Evolutionary conservation across 306 rosid species (phyloP).

Genomic region (Phaseolus lunatus): DNA sequence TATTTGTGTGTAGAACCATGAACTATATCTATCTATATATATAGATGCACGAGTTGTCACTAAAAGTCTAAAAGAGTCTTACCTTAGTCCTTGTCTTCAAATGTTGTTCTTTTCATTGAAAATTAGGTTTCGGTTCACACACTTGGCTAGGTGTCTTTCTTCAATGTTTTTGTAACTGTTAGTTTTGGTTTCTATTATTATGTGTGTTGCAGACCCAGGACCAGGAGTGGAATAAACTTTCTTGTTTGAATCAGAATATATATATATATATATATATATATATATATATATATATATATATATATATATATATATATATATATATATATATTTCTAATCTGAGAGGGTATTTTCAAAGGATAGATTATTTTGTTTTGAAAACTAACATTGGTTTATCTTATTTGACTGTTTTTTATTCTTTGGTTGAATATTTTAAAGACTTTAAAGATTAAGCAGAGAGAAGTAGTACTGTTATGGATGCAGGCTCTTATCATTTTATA

Average conservation of each 20-base stretch:
- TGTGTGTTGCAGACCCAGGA: slow-evolving; percentile 24
- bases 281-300: no score
- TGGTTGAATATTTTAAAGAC: slow-evolving; percentile 38
- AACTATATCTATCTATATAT: neutral
- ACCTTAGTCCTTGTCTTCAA: slow-evolving; percentile 43
- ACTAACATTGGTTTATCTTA: slow-evolving; percentile 40
- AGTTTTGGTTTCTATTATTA: neutral
- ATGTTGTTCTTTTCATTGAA: slow-evolving; percentile 14
- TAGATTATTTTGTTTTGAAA: slow-evolving; percentile 39
- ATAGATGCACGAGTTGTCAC: slow-evolving; percentile 19
- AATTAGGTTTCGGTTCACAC: slow-evolving; percentile 1
- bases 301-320: no score
- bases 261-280: no score
- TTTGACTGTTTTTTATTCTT: slow-evolving; percentile 47
- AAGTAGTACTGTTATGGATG: slow-evolving; percentile 50
- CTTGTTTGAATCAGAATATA: neutral
- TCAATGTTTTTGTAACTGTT: slow-evolving; percentile 18
- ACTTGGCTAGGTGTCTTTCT: neutral
- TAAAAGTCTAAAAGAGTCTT: slow-evolving; percentile 40
- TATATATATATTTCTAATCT: neutral
- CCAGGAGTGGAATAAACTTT: slow-evolving; percentile 19
- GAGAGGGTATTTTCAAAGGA: slow-evolving; percentile 34
- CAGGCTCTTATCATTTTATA: slow-evolving; percentile 58
- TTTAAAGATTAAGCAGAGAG: slow-evolving; percentile 36
- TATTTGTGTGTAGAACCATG: slow-evolving; percentile 21